Evolutionary conservation across 2,329 filamentous ascomycete species (phyloP).

Genomic region (Colletotrichum cordylinicola): DNA sequence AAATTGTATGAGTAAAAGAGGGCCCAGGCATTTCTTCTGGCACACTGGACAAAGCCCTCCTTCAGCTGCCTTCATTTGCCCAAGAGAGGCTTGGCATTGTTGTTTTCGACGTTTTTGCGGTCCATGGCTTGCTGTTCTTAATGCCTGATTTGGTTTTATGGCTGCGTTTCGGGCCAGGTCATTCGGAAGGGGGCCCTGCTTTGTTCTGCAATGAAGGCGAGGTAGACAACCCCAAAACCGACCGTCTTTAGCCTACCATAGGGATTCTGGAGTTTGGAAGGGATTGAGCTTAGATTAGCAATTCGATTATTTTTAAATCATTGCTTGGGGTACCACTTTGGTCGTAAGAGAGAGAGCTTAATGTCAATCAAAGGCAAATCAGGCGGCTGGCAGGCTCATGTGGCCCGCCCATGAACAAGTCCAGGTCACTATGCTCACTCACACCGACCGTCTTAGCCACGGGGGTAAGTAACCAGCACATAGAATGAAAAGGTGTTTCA

Average conservation of each 20-base stretch:
- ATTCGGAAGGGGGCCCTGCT: background rate
- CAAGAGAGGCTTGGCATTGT: background rate
- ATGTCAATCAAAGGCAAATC: background rate
- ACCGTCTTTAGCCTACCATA: constrained; percentile 4
- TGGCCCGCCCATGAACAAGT: background rate
- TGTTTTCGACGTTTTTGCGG: background rate
- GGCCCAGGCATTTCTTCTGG: background rate
- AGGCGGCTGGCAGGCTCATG: background rate
- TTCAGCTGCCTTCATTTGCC: background rate
- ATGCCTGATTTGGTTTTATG: background rate
- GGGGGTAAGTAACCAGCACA: background rate
- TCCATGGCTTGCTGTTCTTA: background rate
- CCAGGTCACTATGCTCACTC: background rate
- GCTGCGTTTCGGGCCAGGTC: background rate
- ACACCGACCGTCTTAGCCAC: background rate
- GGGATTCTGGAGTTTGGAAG: constrained; percentile 4
- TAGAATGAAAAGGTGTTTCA: background rate
- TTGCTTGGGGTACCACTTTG: background rate
- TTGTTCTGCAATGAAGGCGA: background rate
- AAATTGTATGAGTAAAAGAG: constrained; percentile 20
- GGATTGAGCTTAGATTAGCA: background rate
- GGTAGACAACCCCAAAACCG: background rate
- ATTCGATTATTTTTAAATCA: background rate
- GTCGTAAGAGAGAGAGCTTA: background rate
- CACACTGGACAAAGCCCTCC: background rate